Base-by-base conservation (phyloP, 225 moss, liverwort and hornwort species). In the Physcomitrellopsis africana region DNA sequence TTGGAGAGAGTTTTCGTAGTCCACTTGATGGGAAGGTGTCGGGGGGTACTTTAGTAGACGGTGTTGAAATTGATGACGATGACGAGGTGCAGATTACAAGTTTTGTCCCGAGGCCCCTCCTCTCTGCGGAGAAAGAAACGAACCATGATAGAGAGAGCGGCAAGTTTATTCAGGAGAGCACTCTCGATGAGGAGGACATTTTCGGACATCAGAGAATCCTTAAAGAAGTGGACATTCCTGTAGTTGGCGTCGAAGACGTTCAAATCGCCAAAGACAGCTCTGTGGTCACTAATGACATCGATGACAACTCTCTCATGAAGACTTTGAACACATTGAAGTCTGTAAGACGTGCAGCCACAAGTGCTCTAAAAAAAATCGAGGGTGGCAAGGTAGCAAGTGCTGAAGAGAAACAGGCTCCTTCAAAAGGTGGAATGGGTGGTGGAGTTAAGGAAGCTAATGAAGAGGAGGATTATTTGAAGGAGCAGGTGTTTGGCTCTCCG, bases 161-260 rank as follows among this genome's bases (percentile, higher is more conserved):
- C 9, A 78, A 51, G 67, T 72, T 81, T 42, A 37, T 82, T 26
- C 47, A 20, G 72, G 80, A 78, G 37, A 66, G 70, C 43, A 44
- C 15, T 67, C 26, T 63, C 84, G 79, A 80, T 77, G 73, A 79
- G 9, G 84, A 82, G 10, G 82, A 84, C 7, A 85, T 85, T 37
- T 57, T 27, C n/a, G 84, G 80, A 1, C 83, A 84, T 44, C 84
- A 87, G 78, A 82, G 42, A 24, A 18, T 26, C 18, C 47, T 42
- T 23, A 8, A 22, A 18, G 19, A 23, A 23, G 47, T n/a, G 45
- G 43, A 66, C n/a, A 49, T 14, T 49, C 49, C 13, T 5, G 41
- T 62, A 52, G 41, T 41, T 10, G 41, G 63, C 15, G 10, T 22
- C 16, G 15, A 49, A 14, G 73, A 80, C 15, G 42, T 41, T 46